Percentiles rank a stretch among this genome's conserved stretches.
Conservation (phyloP, 257 asterid genomes). For the Solanum piurae region DNA sequence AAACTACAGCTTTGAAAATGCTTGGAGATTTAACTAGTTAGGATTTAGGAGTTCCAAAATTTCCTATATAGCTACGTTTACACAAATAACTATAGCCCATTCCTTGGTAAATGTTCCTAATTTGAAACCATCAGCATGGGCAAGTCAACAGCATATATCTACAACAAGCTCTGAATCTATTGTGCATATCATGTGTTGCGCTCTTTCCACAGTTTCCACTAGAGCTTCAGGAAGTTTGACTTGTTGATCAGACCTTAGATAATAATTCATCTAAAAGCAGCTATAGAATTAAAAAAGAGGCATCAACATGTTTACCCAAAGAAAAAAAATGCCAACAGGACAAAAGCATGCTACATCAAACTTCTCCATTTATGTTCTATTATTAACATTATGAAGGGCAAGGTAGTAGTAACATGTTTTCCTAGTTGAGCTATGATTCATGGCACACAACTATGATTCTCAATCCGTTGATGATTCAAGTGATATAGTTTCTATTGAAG, state of each 20-base stretch:
- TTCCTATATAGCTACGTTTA: too few relatives aligned
- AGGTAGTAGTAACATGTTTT: not conserved
- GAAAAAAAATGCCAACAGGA: not conserved
- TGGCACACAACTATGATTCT: not conserved
- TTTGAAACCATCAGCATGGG: too few relatives aligned
- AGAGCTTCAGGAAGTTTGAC: not conserved
- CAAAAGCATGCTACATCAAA: not conserved
- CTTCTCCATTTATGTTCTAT: not conserved
- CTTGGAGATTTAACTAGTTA: too few relatives aligned
- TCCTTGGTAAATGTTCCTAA: too few relatives aligned
- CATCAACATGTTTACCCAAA: not conserved
- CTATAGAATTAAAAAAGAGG: not conserved
- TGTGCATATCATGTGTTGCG: not conserved
- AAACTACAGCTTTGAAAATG: constrained; percentile 1
- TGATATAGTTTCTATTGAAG: too few relatives aligned
- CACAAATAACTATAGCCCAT: too few relatives aligned
- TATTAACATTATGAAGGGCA: not conserved
- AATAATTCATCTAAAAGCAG: not conserved
- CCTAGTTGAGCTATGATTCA: not conserved
- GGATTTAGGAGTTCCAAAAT: too few relatives aligned
- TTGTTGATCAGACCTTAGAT: not conserved
- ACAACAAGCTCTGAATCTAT: not conserved
- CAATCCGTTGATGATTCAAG: not conserved
- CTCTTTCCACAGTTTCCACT: not conserved
- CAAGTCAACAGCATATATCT: not conserved